Conservation (phyloP, 2,329 filamentous ascomycete genomes). For the Fusarium pilosicola region DNA sequence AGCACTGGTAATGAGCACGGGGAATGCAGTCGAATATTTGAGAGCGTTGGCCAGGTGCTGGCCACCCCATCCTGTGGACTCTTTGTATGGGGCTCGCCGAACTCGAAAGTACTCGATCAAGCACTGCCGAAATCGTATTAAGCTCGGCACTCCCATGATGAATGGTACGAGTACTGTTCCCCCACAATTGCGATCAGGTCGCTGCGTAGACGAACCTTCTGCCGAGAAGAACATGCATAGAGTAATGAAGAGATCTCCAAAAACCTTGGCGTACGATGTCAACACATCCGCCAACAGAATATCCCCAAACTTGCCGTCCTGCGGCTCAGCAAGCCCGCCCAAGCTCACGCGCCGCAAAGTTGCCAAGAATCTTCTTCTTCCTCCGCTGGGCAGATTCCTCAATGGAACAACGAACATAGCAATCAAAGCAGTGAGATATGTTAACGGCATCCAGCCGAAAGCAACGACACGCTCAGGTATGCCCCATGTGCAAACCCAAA, state of each 20-base stretch:
- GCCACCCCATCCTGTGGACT: slow-evolving; percentile 76
- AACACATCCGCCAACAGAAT: slow-evolving; percentile 92
- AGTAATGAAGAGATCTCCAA: slow-evolving; percentile 88
- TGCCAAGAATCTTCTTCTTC: slow-evolving; percentile 78
- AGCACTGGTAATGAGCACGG: slow-evolving; percentile 84
- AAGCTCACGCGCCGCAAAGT: slow-evolving; percentile 82
- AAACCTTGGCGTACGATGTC: slow-evolving; percentile 92
- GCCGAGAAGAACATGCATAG: slow-evolving; percentile 89
- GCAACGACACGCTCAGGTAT: slow-evolving; percentile 74
- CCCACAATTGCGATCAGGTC: slow-evolving; percentile 84
- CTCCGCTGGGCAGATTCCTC: slow-evolving; percentile 72
- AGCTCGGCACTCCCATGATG: slow-evolving; percentile 82
- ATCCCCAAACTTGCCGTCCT: slow-evolving; percentile 94
- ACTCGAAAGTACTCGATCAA: slow-evolving; percentile 87
- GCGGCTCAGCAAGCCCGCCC: slow-evolving; percentile 85
- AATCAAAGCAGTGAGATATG: slow-evolving; percentile 79
- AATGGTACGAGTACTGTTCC: slow-evolving; percentile 83
- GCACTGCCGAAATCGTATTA: slow-evolving; percentile 92
- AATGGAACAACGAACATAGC: slow-evolving; percentile 79
- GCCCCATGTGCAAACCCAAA: slow-evolving; percentile 84
- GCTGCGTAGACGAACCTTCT: slow-evolving; percentile 77
- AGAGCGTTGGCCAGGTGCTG: slow-evolving; percentile 92
- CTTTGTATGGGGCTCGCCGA: slow-evolving; percentile 64
- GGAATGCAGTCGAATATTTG: slow-evolving; percentile 95
- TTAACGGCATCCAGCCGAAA: slow-evolving; percentile 88